Evolutionary conservation across 352 stramenopile species (phyloP), one percentile per base, ranked within the genome.

Genomic region (Phytophthora tubulina): DNA sequence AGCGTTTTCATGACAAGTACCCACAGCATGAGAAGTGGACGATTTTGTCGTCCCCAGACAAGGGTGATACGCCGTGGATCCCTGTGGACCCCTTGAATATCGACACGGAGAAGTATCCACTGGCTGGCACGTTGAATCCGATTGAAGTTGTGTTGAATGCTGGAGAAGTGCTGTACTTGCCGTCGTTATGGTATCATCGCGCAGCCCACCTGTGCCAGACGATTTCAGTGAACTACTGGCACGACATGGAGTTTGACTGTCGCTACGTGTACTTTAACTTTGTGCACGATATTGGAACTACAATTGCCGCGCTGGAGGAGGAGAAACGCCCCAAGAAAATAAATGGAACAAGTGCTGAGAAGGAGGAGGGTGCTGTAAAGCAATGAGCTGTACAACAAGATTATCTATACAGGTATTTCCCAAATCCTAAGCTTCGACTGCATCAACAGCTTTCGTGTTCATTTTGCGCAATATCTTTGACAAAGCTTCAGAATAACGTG

Each of bases 171-270:
- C 63, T 95, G 8, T 96, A 93, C 63, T 56, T 95, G 52, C 89
- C 89, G 9, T 85, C 86, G 35, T 85, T 96, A 74, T 96, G 89
- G 89, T 96, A 95, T 67, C 89, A 96, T 67, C 87, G 86, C 42
- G 89, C 86, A 13, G 89, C 89, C 14, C 86, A 96, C 52, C 68
- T 91, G n/a, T 82, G 77, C 42, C 48, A 76, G 17, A 96, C 89
- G 6, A 90, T 96, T 21, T 90, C 89, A 45, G 86, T 96, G n/a
- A 96, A 96, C 57, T 96, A 96, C 72, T 96, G 89, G 89, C 89
- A 96, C 54, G 89, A 96, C 74, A 96, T 96, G 89, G 80, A 93
- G 50, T 96, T 96, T 44, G 87, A 96, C 72, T 93, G 82, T 70
- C 86, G 85, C 42, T 96, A 93, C 63, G 86, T 94, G 14, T 96